These are phyloP conservation scores for Laburnicola sp. DNA, from an alignment of 2,329 filamentous ascomycete genomes.

Conservation along the genomic window DNA sequence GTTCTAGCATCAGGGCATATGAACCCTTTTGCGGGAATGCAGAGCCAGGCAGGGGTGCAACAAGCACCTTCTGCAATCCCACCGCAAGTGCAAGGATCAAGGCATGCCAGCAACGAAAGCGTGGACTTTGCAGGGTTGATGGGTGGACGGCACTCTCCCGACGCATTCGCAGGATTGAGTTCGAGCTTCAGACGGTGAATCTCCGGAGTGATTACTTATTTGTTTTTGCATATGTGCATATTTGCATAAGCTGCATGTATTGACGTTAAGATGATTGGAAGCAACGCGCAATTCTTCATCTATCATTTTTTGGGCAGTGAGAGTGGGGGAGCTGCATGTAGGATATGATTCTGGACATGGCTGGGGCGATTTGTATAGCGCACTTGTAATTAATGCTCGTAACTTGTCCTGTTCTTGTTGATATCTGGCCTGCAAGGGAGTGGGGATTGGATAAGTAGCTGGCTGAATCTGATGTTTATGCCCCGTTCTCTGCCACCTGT, in stretches of 20 bases:
- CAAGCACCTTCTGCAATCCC: constrained; percentile 20
- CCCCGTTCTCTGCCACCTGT: too few relatives aligned
- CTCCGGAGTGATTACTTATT: neutral
- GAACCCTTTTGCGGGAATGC: constrained; percentile 58
- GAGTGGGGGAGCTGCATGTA: constrained; percentile 2
- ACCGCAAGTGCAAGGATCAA: constrained; percentile 25
- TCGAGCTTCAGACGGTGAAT: constrained; percentile 50
- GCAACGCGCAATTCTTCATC: constrained; percentile 3
- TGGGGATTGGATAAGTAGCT: neutral
- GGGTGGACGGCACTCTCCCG: constrained; percentile 72
- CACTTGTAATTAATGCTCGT: constrained; percentile 10
- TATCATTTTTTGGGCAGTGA: neutral
- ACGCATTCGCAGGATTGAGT: constrained; percentile 77
- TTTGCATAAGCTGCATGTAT: constrained; percentile 9
- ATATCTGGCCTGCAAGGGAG: neutral
- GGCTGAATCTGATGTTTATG: too few relatives aligned
- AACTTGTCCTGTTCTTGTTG: neutral
- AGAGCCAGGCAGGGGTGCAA: constrained; percentile 24
- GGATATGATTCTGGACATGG: constrained; percentile 6
- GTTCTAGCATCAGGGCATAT: constrained; percentile 49
- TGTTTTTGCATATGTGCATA: constrained; percentile 10
- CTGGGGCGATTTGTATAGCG: constrained; percentile 4
- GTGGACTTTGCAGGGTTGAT: constrained; percentile 65
- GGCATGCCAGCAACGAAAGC: constrained; percentile 70
- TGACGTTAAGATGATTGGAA: constrained; percentile 1